These are phyloP conservation scores for Hydrangea macrophylla DNA, from an alignment of 148 eudicot genomes.

Conservation along the genomic window DNA sequence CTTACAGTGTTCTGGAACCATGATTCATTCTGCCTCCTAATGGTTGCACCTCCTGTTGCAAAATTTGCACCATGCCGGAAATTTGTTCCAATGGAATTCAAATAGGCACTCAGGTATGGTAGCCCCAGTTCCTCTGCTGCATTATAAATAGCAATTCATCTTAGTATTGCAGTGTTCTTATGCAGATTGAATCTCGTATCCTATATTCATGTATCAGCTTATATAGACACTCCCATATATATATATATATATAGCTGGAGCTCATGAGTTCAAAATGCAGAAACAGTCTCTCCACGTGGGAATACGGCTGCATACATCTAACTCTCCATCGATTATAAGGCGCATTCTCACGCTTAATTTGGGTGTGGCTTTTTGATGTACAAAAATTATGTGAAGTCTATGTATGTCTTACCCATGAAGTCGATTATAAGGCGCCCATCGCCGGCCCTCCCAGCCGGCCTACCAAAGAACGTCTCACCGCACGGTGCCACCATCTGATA, in stretches of 20 bases:
- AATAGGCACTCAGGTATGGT: slow-evolving; percentile 38
- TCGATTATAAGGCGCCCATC: slow-evolving; percentile 50
- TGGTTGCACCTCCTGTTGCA: slow-evolving; percentile 53
- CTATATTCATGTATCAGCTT: too few relatives aligned
- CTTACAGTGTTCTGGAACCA: slow-evolving; percentile 58
- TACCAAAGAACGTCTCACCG: slow-evolving; percentile 28
- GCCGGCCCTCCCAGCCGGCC: slow-evolving; percentile 29
- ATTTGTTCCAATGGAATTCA: slow-evolving; percentile 39
- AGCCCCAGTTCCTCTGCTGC: slow-evolving; percentile 38
- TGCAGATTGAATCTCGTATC: too few relatives aligned
- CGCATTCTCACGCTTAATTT: too few relatives aligned
- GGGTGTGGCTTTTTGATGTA: too few relatives aligned
- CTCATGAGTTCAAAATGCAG: too few relatives aligned
- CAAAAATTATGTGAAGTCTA: too few relatives aligned
- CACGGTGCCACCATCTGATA: slow-evolving; percentile 5
- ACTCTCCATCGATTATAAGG: too few relatives aligned
- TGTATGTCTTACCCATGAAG: slow-evolving; percentile 30
- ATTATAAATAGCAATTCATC: not conserved
- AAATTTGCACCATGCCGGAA: slow-evolving; percentile 47
- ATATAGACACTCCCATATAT: not conserved
- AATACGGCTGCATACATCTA: too few relatives aligned
- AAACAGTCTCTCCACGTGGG: too few relatives aligned
- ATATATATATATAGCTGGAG: not conserved
- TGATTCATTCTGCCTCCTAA: slow-evolving; percentile 51
- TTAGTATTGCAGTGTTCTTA: not conserved